Conservation (phyloP, 2,329 filamentous ascomycete species). For the Botryotinia globosa region DNA sequence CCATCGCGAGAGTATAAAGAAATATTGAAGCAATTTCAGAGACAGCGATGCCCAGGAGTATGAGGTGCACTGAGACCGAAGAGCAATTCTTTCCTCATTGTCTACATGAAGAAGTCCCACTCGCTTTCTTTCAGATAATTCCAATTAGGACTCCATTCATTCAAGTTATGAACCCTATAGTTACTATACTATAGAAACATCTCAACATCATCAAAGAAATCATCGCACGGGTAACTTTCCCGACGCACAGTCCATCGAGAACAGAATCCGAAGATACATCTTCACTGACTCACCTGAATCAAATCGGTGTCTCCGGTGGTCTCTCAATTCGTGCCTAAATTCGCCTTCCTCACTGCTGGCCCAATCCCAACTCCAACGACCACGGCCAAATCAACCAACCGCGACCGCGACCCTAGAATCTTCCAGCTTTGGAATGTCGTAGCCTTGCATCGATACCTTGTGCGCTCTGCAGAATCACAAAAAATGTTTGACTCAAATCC, state of each 20-base stretch:
- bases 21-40: background rate
- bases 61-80: background rate
- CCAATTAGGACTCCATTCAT: background rate
- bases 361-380: background rate
- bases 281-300: background rate
- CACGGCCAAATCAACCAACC: background rate
- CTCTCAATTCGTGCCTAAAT: background rate
- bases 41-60: background rate
- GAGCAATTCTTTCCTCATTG: background rate
- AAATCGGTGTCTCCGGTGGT: background rate
- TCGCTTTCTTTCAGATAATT: background rate
- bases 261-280: background rate
- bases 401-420: slow-evolving; percentile 6
- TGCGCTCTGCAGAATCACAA: background rate
- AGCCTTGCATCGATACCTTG: background rate
- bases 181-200: background rate
- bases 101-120: background rate
- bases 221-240: background rate
- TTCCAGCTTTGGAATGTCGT: slow-evolving; percentile 1
- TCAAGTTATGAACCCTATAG: background rate
- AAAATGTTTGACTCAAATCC: background rate
- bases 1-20: background rate
- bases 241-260: background rate
- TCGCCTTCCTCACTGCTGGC: background rate
- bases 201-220: background rate